Percentiles rank a stretch among this genome's conserved stretches.
Evolutionary conservation across 345 rosid genomes (phyloP).

Genomic region (Citrus reticulata): DNA sequence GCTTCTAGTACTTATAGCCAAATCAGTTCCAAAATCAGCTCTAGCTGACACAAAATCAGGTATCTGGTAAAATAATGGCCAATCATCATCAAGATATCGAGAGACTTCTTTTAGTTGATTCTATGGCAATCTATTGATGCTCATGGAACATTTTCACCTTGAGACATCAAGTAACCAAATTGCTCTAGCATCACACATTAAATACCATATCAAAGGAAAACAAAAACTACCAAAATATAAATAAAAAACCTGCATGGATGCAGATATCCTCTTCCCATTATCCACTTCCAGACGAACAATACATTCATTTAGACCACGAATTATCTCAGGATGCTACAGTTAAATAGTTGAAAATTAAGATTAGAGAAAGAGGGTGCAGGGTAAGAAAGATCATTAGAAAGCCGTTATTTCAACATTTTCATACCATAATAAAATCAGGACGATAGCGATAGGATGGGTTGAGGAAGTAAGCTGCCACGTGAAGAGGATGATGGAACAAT

Average conservation of each 20-base stretch:
- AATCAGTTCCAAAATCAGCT: conserved; percentile 78
- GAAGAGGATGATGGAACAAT: conserved; percentile 79
- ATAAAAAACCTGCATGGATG: conserved; percentile 71
- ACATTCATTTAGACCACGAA: conserved; percentile 87
- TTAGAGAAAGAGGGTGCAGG: neutral
- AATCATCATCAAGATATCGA: neutral
- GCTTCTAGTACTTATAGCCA: conserved; percentile 72
- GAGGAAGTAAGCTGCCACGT: conserved; percentile 86
- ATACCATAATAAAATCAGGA: conserved; percentile 73
- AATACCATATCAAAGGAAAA: neutral
- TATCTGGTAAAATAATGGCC: conserved; percentile 40
- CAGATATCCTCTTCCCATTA: conserved; percentile 61
- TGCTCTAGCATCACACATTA: neutral
- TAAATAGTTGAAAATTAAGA: conserved; percentile 9
- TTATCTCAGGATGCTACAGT: conserved; percentile 69
- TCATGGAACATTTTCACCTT: neutral
- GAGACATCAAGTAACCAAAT: conserved; percentile 6
- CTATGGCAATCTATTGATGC: neutral
- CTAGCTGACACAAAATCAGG: conserved; percentile 79
- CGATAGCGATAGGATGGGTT: conserved; percentile 81
- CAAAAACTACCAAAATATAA: neutral
- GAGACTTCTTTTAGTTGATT: neutral
- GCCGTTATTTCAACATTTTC: conserved; percentile 5
- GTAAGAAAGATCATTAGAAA: neutral
- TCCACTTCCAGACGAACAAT: conserved; percentile 83